Evolutionary conservation across 352 stramenopile genomes (phyloP).

Genomic region (Phytophthora macrochlamydospora): DNA sequence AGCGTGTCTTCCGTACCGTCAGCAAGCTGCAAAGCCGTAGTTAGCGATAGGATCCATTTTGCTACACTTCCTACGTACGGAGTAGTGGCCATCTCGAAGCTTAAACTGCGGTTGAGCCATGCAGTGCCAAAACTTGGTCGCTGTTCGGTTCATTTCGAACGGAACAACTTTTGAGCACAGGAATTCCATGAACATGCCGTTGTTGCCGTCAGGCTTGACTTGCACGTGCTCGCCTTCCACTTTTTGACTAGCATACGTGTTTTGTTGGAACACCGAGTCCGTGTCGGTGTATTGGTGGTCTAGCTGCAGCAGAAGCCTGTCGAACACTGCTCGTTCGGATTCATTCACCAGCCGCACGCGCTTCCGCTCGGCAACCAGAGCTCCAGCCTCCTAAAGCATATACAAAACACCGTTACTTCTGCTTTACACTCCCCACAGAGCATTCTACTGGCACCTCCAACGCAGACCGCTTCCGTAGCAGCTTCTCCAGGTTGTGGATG

Average conservation of each 20-base stretch:
- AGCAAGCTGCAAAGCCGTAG: slow-evolving; percentile 19
- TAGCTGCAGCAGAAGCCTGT: slow-evolving; percentile 22
- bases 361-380: slow-evolving; percentile 25
- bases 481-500: slow-evolving; percentile 33
- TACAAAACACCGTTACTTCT: not conserved
- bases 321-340: slow-evolving; percentile 22
- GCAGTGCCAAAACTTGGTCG: slow-evolving; percentile 23
- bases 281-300: slow-evolving; percentile 25
- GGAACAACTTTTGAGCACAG: slow-evolving; percentile 30
- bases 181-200: slow-evolving; percentile 42
- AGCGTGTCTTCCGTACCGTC: slow-evolving; percentile 33
- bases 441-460: slow-evolving; percentile 11
- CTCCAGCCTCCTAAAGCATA: slow-evolving; percentile 10
- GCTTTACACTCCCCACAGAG: not conserved
- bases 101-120: slow-evolving; percentile 30
- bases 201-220: slow-evolving; percentile 32
- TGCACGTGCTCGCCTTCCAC: slow-evolving; percentile 29
- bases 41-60: not conserved
- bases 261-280: slow-evolving; percentile 19
- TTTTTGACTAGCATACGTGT: slow-evolving; percentile 9
- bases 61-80: slow-evolving; percentile 14
- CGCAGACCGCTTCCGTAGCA: slow-evolving; percentile 33
- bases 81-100: slow-evolving; percentile 36
- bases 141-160: slow-evolving; percentile 27
- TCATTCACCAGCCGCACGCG: slow-evolving; percentile 25